Evolutionary conservation across 169 alveolate species (phyloP).

Genomic region (Blepharisma undulans): DNA sequence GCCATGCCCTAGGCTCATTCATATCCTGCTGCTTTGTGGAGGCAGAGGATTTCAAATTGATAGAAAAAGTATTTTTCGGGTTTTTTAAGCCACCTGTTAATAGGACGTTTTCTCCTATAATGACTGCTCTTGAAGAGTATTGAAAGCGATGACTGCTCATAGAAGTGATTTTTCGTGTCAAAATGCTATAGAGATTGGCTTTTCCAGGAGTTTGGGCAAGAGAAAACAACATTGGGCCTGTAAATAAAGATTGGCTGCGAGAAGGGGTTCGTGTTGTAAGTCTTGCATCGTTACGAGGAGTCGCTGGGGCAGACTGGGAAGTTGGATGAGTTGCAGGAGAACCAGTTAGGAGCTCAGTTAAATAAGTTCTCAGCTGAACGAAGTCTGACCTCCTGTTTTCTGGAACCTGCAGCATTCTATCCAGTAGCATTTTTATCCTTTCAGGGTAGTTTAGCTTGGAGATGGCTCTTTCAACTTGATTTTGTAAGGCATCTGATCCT

Average conservation of each 20-base stretch:
- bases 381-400: conserved; percentile 22
- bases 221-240: no score
- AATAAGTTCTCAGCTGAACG: conserved; percentile 3
- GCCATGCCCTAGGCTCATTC: conserved; percentile 32
- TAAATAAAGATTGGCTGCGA: no score
- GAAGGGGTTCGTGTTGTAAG: no score
- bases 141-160: conserved; percentile 26
- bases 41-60: neutral
- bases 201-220: neutral
- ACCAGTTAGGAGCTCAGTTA: no score
- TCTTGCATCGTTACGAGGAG: no score
- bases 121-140: conserved; percentile 1
- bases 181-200: neutral
- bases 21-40: neutral
- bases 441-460: conserved; percentile 2
- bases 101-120: neutral
- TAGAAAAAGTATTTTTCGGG: neutral
- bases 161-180: neutral
- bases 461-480: neutral
- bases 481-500: conserved; percentile 12
- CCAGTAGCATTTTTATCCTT: neutral
- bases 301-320: neutral
- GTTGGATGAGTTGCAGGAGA: no score
- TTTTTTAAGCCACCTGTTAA: conserved; percentile 24
- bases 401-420: conserved; percentile 15